Conservation (phyloP, 75 land plant genomes). For the Cunninghamia lanceolata region DNA sequence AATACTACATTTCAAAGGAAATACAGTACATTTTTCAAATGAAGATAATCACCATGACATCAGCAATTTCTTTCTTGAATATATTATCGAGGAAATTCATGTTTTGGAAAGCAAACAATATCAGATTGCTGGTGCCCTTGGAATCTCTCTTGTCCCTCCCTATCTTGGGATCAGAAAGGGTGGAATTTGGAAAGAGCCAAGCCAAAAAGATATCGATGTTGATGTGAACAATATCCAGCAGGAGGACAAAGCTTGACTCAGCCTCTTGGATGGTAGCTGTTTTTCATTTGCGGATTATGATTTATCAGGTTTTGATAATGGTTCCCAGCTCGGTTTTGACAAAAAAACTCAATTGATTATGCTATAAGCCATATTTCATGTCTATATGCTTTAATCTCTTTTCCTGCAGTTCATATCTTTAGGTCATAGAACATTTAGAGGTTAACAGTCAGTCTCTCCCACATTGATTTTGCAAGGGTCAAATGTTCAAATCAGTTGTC, state of each 20-base stretch:
- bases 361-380: neutral
- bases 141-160: neutral
- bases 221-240: neutral
- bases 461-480: neutral
- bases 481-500: neutral
- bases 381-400: neutral
- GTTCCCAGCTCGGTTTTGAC: neutral
- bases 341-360: neutral
- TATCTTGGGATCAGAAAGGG: neutral
- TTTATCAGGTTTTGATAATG: neutral
- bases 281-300: neutral
- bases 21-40: neutral
- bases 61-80: neutral
- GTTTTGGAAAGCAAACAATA: neutral
- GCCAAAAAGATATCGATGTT: neutral
- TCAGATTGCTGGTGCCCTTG: neutral
- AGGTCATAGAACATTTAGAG: neutral
- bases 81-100: neutral
- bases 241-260: neutral
- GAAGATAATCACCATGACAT: neutral
- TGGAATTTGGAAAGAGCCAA: neutral
- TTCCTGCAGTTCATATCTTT: neutral
- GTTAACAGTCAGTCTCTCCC: neutral
- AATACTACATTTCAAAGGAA: neutral
- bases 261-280: neutral